These are phyloP conservation scores for Botryotinia calthae DNA, from an alignment of 2,329 filamentous ascomycete genomes.

Conservation along the genomic window DNA sequence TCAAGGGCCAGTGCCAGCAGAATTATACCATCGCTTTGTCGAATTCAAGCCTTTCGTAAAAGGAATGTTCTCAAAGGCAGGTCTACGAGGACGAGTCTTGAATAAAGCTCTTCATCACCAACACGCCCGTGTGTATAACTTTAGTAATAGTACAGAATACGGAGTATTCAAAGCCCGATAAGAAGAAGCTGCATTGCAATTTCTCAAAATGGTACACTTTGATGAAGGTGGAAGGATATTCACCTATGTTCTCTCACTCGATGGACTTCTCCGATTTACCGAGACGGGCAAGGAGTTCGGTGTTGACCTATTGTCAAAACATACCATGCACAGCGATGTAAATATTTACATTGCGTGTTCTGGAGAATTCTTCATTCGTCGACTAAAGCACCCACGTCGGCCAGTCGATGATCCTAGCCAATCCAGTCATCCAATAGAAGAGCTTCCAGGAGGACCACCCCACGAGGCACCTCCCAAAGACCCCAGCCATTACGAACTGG, in stretches of 20 bases:
- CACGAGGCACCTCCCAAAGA: slow-evolving; percentile 45
- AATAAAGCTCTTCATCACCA: slow-evolving; percentile 88
- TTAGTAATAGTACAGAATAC: slow-evolving; percentile 70
- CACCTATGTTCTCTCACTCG: slow-evolving; percentile 87
- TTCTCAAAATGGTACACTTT: slow-evolving; percentile 82
- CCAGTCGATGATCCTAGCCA: slow-evolving; percentile 46
- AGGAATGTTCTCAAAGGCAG: slow-evolving; percentile 78
- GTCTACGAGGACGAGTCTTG: slow-evolving; percentile 74
- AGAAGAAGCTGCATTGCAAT: slow-evolving; percentile 70
- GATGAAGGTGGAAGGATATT: slow-evolving; percentile 84
- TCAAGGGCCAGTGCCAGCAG: slow-evolving; percentile 72
- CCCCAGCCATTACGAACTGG: slow-evolving; percentile 70
- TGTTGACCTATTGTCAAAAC: slow-evolving; percentile 88
- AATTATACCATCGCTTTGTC: slow-evolving; percentile 87
- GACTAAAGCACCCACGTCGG: slow-evolving; percentile 54
- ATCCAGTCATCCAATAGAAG: slow-evolving; percentile 52
- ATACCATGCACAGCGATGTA: slow-evolving; percentile 95
- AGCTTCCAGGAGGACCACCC: slow-evolving; percentile 49
- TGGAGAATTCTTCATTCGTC: slow-evolving; percentile 87
- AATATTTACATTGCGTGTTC: slow-evolving; percentile 87
- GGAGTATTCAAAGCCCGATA: slow-evolving; percentile 66
- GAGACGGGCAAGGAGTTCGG: slow-evolving; percentile 96
- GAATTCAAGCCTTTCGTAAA: slow-evolving; percentile 90
- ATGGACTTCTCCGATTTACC: slow-evolving; percentile 84
- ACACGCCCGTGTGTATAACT: slow-evolving; percentile 86